Base-by-base conservation (phyloP, 768 basidiomycete species). In the Kwoniella dejecticola region DNA sequence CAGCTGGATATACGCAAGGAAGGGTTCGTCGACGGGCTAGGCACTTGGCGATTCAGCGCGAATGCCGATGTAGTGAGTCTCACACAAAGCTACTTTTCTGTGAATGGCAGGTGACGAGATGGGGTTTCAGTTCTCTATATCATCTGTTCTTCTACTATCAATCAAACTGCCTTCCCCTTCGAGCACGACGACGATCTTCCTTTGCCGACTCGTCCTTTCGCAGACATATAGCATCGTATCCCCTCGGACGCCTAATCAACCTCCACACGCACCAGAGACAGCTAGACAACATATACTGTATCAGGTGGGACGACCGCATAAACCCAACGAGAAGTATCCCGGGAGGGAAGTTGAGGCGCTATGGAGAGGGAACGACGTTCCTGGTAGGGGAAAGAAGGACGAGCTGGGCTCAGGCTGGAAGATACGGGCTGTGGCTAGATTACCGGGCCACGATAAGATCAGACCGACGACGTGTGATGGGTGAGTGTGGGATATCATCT, bases 391-490 rank as follows among this genome's bases (percentile, higher is more conserved):
- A 0, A 40, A 59, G 29, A 26, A 4, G 41, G 67, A 62, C n/a
- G 30, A 29, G 29, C 12, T 15, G 48, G 68, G 64, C 19, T 19
- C 41, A 42, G 75, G 75, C 4, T 76, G 69, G 63, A 64, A 64
- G 40, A 65, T 50, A 1, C 60, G 63, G 21, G 72, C 71, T 3
- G 66, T 73, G 26, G 67, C 59, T 21, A 62, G 77, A 27, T 56
- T 78, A 60, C 77, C 77, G 2, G 63, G 67, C 56, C 75, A 78
- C 42, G 72, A 71, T 1, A 76, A 72, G 45, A 65, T 72, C 12
- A 53, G 75, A 56, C 75, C 77, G 24, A 68, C 70, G 3, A 78
- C 75, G 13, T 56, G 65, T 46, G 61, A 67, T 15, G 75, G 72
- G 76, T 77, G 55, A 60, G 74, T 71, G 7, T 17, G 10, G 17